Percentiles rank a stretch among this genome's conserved stretches.
Evolutionary conservation across 371 early-diverging fungal species (phyloP).

Genomic region (Mucor mucedo): DNA sequence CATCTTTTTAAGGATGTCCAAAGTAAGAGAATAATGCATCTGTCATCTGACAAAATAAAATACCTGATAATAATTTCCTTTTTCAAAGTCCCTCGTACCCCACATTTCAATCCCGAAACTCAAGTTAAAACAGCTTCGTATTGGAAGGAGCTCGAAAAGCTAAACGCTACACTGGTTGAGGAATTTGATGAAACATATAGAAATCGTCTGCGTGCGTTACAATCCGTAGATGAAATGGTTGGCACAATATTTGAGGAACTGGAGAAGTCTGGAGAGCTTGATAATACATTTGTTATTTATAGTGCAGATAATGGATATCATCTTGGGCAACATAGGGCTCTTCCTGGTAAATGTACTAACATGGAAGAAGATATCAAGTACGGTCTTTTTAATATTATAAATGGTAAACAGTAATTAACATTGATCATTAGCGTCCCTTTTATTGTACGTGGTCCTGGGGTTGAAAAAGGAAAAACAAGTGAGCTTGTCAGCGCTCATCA

Average conservation of each 20-base stretch:
- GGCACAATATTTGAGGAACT: constrained; percentile 59
- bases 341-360: constrained; percentile 64
- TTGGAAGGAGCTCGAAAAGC: constrained; percentile 50
- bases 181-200: constrained; percentile 60
- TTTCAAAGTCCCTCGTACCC: constrained; percentile 59
- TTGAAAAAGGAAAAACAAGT: constrained; percentile 50
- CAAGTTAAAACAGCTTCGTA: constrained; percentile 62
- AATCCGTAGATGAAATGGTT: constrained; percentile 70
- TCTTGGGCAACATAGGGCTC: constrained; percentile 67
- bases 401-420: no score
- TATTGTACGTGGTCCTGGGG: constrained; percentile 67
- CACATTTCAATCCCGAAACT: constrained; percentile 62
- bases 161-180: constrained; percentile 45
- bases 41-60: not conserved
- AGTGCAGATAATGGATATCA: constrained; percentile 75
- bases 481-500: constrained; percentile 61
- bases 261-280: constrained; percentile 57
- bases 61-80: not conserved
- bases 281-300: constrained; percentile 71
- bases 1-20: constrained; percentile 59
- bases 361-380: constrained; percentile 69
- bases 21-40: constrained; percentile 22
- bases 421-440: constrained; percentile 54
- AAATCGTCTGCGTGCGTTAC: constrained; percentile 63
- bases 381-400: not conserved